These are phyloP conservation scores for Arxiozyma slooffiae DNA, from an alignment of 1,139 yeast genomes.

Conservation along the genomic window DNA sequence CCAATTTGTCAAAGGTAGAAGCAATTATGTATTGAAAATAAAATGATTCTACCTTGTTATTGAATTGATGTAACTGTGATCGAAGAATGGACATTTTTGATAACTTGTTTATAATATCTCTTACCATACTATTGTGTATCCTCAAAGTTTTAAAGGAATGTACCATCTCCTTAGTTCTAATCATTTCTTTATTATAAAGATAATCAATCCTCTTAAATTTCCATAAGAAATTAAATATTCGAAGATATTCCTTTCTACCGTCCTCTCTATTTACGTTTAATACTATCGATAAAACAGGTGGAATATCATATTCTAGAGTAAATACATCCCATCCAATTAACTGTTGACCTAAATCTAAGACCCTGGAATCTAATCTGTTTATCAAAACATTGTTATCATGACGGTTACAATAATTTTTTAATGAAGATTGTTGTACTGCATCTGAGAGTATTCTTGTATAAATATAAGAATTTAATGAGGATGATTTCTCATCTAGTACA, in stretches of 20 bases:
- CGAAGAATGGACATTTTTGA: conserved; percentile 21
- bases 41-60: conserved; percentile 18
- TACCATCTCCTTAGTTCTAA: conserved; percentile 32
- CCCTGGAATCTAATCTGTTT: conserved; percentile 70
- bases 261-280: conserved; percentile 35
- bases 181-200: conserved; percentile 44
- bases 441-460: conserved; percentile 57
- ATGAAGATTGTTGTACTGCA: conserved; percentile 56
- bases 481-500: conserved; percentile 52
- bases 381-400: conserved; percentile 33
- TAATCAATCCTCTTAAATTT: conserved; percentile 54
- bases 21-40: conserved; percentile 28
- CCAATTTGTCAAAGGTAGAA: conserved; percentile 31
- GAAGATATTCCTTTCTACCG: conserved; percentile 53
- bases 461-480: conserved; percentile 53
- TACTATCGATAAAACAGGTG: conserved; percentile 42
- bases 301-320: conserved; percentile 71
- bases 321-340: conserved; percentile 85
- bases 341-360: conserved; percentile 62
- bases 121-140: conserved; percentile 17
- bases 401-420: conserved; percentile 33
- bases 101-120: conserved; percentile 22
- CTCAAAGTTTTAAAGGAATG: conserved; percentile 20
- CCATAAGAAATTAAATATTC: conserved; percentile 82
- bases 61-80: conserved; percentile 22